Evolutionary conservation across 139 green algal genomes (phyloP).

Genomic region (Volvox africanus): DNA sequence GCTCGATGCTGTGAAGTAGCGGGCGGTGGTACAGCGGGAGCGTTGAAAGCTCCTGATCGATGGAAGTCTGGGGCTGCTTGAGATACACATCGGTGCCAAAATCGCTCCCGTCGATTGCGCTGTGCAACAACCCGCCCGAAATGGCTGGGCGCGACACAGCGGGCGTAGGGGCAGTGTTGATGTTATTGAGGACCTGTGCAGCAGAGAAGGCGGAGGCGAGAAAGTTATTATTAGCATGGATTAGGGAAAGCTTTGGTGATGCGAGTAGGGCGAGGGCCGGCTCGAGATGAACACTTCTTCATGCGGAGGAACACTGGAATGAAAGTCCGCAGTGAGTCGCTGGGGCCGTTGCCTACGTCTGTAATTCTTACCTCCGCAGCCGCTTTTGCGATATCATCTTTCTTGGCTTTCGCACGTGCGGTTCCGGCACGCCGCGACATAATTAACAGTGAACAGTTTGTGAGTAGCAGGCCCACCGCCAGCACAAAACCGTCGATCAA

Average conservation of each 20-base stretch:
- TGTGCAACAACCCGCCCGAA: neutral
- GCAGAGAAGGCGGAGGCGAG: neutral
- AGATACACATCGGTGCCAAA: neutral
- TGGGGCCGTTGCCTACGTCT: neutral
- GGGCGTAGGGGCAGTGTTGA: neutral
- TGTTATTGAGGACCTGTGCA: slow-evolving; percentile 10
- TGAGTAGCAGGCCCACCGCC: no score
- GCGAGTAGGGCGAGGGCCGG: neutral
- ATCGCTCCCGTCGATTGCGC: neutral
- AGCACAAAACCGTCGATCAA: no score
- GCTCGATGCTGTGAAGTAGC: neutral
- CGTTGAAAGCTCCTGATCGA: neutral
- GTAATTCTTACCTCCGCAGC: slow-evolving; percentile 3
- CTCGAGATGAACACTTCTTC: neutral
- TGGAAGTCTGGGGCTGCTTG: neutral
- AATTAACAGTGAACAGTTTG: no score
- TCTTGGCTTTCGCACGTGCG: neutral
- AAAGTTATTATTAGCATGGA: neutral
- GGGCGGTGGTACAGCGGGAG: neutral
- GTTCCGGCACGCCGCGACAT: slow-evolving; percentile 19
- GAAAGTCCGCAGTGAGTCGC: neutral
- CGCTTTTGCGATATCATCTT: slow-evolving; percentile 27
- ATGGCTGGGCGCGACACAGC: neutral
- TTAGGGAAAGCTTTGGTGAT: neutral
- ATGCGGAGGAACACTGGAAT: neutral